Base-by-base conservation (phyloP, 164 flowering plant genomes). In the Nelumbo lutea region DNA sequence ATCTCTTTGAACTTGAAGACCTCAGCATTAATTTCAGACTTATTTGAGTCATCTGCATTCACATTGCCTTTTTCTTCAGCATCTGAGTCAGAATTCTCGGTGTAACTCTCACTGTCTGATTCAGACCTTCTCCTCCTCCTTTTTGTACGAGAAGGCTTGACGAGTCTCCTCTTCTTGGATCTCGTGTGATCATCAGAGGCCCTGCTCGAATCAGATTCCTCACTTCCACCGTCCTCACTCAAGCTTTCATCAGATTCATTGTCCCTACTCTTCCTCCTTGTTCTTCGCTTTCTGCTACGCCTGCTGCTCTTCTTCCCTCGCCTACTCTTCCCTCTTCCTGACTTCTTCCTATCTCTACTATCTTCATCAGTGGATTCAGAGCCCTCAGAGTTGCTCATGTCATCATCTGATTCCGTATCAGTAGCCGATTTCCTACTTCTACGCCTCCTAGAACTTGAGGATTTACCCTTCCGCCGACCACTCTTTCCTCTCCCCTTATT, bases 1-100 rank as follows among this genome's bases (percentile, higher is more conserved):
- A 89, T 77, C 68, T 95, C 99, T 69, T 89, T 95, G n/a, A 88
- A 85, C 72, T 5, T 70, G 27, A 86, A 78, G 0, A 72, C 73
- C 75, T 90, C 97, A 42, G 59, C 78, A 70, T 81, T 58, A 45
- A 70, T 57, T 48, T 88, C 90, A 44, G 73, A 64, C 43, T 42
- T 72, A 62, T 41, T 66, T 42, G 39, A 70, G 13, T 77, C 87
- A 50, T 76, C 85, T 2, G 2, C 73, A 45, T 57, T 75, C 6
- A 44, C 15, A 61, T 65, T 67, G 50, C 39, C 59, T 27, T 79
- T 73, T 1, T 42, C 73, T 46, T 81, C 90, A 65, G 7, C 61
- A 39, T 74, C 85, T 42, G 76, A 66, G 69, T 68, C 86, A 2
- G 70, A 53, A 1, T 13, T 11, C 13, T 53, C 14, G 14, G 57